Base-by-base conservation (phyloP, 768 basidiomycete species). In the Leccinum rimulosum region DNA sequence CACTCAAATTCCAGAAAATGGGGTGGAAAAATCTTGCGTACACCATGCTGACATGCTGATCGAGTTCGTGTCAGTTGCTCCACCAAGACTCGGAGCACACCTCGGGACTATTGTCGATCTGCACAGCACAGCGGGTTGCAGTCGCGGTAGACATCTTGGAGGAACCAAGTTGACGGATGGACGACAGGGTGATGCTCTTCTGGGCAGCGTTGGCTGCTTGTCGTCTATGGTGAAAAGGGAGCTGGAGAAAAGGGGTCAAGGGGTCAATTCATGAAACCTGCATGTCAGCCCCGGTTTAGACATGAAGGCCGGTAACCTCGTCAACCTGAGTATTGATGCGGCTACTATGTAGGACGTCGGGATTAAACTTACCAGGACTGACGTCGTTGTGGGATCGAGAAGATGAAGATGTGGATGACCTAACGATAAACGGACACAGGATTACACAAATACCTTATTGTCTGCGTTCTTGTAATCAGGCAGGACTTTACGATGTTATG, bases 11-110 rank as follows among this genome's bases (percentile, higher is more conserved):
- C 59, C 68, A 65, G 25, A 68, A 53, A 1, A 53, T 60, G 7
- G 66, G 68, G 35, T 68, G 68, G 47, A 68, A 68, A 52, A 33
- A 58, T 31, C 31, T 62, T 1, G 63, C 63, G 28, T 70, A 67
- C 1, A 70, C 61, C 61, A 63, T 63, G n/a, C 36, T 65, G 3
- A 68, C 58, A 27, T 70, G 59, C 9, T 61, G 38, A 36, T 61
- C 27, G 4, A 2, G 0, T 19, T 22, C 22, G 22, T 22, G 22
- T 22, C 22, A 22, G 22, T 22, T 22, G 22, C 22, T 22, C 22
- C 22, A 22, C 22, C 22, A 22, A 22, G 22, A 22, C 22, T 22
- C 22, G 22, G 22, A 22, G 22, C 22, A 22, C 22, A 22, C 22
- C 22, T 22, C 22, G 22, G 22, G 22, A 22, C 22, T 22, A 22